Evolutionary conservation across 345 rosid genomes (phyloP), one percentile per base, ranked within the genome.

Genomic region (Citrus medica): DNA sequence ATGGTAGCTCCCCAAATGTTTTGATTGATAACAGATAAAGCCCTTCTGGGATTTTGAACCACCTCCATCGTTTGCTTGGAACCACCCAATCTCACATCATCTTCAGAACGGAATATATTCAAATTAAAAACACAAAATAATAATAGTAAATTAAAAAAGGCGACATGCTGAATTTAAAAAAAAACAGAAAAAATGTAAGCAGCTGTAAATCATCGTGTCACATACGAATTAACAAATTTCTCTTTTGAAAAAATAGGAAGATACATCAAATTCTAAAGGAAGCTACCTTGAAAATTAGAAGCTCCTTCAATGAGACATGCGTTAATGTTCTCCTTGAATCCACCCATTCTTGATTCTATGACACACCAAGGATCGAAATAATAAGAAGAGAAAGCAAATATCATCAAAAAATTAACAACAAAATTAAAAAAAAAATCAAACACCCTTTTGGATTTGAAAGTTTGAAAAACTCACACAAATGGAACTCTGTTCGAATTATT

Each of bases 311-410:
- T 14, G 33, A 46, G 60, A 27, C 7, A 58, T 53, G 84, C 87
- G n/a, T 84, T 83, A 46, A 46, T 46, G 88, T 95, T 95, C 88
- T 95, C 97, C 67, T 90, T 90, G 33, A 97, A 85, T 85, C 92
- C 86, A 68, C 82, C 91, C 99, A 95, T 95, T 76, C 35, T 71
- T 56, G 65, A 80, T 77, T 83, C 62, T 33, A 78, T 67, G 67
- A 17, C 32, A 14, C 9, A 63, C 27, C 42, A 51, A 76, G 62
- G 70, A 67, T 73, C 28, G 27, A 79, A 67, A 60, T 77, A 30
- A 55, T 27, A 76, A 71, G 58, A 82, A 73, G 69, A 33, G 75
- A 74, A 40, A 62, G 78, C 59, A 69, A 80, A 17, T 19, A 53
- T 53, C 32, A 60, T 59, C 16, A 64, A 53, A 7, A 75, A 66